Evolutionary conservation across 768 basidiomycete genomes (phyloP).

Genomic region (Gelatoporia subvermispora): DNA sequence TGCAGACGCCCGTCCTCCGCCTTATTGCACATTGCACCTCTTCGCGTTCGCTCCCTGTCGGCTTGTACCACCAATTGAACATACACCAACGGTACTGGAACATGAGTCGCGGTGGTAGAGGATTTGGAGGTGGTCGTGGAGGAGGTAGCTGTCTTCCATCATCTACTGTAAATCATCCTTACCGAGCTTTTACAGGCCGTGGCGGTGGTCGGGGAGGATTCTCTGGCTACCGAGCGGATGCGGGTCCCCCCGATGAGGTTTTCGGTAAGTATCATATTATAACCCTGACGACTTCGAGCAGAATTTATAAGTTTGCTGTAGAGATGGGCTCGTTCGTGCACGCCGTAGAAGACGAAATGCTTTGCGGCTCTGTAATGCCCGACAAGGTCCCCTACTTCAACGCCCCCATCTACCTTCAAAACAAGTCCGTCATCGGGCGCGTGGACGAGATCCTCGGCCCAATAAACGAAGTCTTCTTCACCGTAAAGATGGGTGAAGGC

Average conservation of each 20-base stretch:
- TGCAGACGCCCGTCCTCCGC: background rate
- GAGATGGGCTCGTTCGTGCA: slow-evolving; percentile 93
- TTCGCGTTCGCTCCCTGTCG: background rate
- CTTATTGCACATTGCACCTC: background rate
- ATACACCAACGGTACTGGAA: no score
- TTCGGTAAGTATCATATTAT: slow-evolving; percentile 45
- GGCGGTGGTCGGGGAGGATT: slow-evolving; percentile 53
- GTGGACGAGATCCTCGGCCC: slow-evolving; percentile 99
- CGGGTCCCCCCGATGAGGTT: slow-evolving; percentile 76
- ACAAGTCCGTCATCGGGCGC: slow-evolving; percentile 94
- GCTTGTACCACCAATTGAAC: background rate
- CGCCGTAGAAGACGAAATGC: slow-evolving; percentile 97
- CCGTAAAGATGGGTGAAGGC: slow-evolving; percentile 94
- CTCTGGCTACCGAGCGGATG: slow-evolving; percentile 50
- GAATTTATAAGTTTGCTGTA: slow-evolving; percentile 27
- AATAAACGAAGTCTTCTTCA: slow-evolving; percentile 97
- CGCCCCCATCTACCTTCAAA: slow-evolving; percentile 94
- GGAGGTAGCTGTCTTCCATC: slow-evolving; percentile 25
- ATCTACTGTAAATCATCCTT: background rate
- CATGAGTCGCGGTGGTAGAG: slow-evolving; percentile 57
- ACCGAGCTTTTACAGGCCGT: slow-evolving; percentile 17
- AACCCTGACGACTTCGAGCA: slow-evolving; percentile 1
- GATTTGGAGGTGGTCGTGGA: slow-evolving; percentile 28
- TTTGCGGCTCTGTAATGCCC: slow-evolving; percentile 78
- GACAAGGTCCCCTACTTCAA: slow-evolving; percentile 99